A percentile compares a stretch with the other conserved stretches of the same genome.
phyloP scores from a whole-genome alignment of 768 basidiomycete genomes.

The Lenzites betulinus region DNA sequence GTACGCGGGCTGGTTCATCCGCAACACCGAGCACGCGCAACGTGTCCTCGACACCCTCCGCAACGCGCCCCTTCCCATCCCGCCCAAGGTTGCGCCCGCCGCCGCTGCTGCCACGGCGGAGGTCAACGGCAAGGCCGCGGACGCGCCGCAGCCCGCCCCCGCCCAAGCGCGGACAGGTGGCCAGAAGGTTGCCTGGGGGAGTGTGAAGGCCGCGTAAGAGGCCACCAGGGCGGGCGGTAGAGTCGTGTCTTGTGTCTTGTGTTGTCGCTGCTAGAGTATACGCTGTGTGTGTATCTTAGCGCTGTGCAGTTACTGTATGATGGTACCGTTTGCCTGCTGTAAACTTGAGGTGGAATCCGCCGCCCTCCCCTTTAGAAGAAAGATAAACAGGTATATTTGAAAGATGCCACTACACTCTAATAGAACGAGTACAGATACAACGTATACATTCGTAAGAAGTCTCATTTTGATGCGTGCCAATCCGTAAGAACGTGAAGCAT shows the following conservation, averaged over 20 bases:
- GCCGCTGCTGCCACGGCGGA: slow-evolving; percentile 13
- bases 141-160: slow-evolving; percentile 18
- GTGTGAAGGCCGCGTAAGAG: slow-evolving; percentile 35
- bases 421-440: not conserved
- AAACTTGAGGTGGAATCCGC: no score
- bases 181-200: slow-evolving; percentile 64
- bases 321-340: not conserved
- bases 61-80: slow-evolving; percentile 50
- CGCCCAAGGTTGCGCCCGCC: slow-evolving; percentile 24
- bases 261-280: slow-evolving; percentile 6
- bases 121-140: slow-evolving; percentile 20
- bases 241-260: not conserved
- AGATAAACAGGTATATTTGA: no score
- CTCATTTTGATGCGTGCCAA: no score
- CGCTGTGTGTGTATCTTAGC: slow-evolving; percentile 18
- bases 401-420: no score
- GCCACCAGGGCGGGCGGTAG: not conserved
- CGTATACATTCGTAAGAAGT: not conserved
- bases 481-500: no score
- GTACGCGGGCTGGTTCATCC: slow-evolving; percentile 97
- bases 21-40: slow-evolving; percentile 90
- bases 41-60: slow-evolving; percentile 82
- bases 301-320: slow-evolving; percentile 14
- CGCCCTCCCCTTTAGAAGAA: no score
- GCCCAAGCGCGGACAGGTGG: slow-evolving; percentile 41